Evolutionary conservation across 2,329 filamentous ascomycete species (phyloP), one percentile per base, ranked within the genome.

Genomic region (Xylaria arbuscula): DNA sequence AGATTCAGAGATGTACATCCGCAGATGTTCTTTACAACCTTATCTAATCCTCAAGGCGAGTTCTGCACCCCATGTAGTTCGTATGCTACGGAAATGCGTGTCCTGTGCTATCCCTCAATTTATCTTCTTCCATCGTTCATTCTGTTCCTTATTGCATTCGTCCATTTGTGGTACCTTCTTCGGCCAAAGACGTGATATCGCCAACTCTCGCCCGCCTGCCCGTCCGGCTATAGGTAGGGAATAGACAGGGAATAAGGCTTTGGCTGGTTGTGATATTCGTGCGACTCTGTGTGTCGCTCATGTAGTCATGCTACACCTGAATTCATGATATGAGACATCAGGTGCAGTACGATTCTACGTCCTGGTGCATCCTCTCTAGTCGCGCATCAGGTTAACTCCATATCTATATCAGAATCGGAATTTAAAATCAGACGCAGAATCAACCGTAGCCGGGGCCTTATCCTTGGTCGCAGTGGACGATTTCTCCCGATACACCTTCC

Each of bases 341-440:
- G 15, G 45, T 22, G 54, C 47, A 54, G 34, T 32, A 13, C 13
- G n/a, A 19, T 6, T 11, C 11, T 13, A 36, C 38, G 34, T 50
- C 54, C 36, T 54, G 17, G 19, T 24, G 34, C 10, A 55, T 50
- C 15, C n/a, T 17, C 15, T 15, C 24, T 13, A 42, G 11, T 4
- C 36, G 22, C 5, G 24, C 19, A 1, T 32, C 17, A 67, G 36
- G 28, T 42, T 10, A 54, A 63, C 40, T 67, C 67, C 17, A 63
- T 60, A 48, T 64, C 63, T 2, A 53, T 55, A 45, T 69, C 66
- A n/a, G n/a, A n/a, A n/a, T n/a, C n/a, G n/a, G n/a, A n/a, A n/a
- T n/a, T n/a, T n/a, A 10, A 36, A 64, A 40, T 70, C 64, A 62
- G 67, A 67, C 32, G 67, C 60, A 28, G 55, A 42, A 42, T 66